Percentiles rank a stretch among this genome's conserved stretches.
Conservation (phyloP, 768 basidiomycete genomes). For the Auricularia cornea region DNA sequence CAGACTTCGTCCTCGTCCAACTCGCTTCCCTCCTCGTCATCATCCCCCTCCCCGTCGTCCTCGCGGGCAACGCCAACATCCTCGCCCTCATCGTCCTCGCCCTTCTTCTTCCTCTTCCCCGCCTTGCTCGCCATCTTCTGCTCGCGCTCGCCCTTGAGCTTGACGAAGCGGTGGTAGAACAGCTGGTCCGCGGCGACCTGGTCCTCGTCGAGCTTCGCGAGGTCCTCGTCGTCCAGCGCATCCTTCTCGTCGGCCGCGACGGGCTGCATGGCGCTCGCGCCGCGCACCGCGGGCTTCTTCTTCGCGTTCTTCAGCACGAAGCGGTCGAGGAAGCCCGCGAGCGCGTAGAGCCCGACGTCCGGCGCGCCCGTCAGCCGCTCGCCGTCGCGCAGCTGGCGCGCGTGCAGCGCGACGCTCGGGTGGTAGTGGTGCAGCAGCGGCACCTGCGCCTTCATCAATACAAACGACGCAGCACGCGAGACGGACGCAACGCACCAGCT, state of each 20-base stretch:
- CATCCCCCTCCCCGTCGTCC: slow-evolving; percentile 12
- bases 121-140: slow-evolving; percentile 23
- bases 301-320: slow-evolving; percentile 98
- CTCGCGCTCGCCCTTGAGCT: slow-evolving; percentile 21
- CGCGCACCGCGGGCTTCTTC: slow-evolving; percentile 50
- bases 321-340: slow-evolving; percentile 91
- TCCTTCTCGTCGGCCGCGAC: slow-evolving; percentile 51
- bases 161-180: slow-evolving; percentile 3
- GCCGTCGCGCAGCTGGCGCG: slow-evolving; percentile 66
- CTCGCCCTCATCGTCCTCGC: slow-evolving; percentile 20
- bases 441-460: too few species aligned
- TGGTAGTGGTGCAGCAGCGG: slow-evolving; percentile 84
- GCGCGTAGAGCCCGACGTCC: slow-evolving; percentile 86
- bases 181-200: slow-evolving; percentile 10
- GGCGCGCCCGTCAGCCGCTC: slow-evolving; percentile 72
- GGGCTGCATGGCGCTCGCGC: slow-evolving; percentile 96
- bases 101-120: slow-evolving; percentile 18
- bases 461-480: too few species aligned
- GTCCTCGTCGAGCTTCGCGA: slow-evolving; percentile 13
- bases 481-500: slow-evolving; percentile 55
- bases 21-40: slow-evolving; percentile 37
- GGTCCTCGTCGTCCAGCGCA: slow-evolving; percentile 30
- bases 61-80: slow-evolving; percentile 13
- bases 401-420: slow-evolving; percentile 80
- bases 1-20: slow-evolving; percentile 69